Evolutionary conservation across 768 basidiomycete species (phyloP), one percentile per base, ranked within the genome.

Genomic region (Tylopilus sp.): DNA sequence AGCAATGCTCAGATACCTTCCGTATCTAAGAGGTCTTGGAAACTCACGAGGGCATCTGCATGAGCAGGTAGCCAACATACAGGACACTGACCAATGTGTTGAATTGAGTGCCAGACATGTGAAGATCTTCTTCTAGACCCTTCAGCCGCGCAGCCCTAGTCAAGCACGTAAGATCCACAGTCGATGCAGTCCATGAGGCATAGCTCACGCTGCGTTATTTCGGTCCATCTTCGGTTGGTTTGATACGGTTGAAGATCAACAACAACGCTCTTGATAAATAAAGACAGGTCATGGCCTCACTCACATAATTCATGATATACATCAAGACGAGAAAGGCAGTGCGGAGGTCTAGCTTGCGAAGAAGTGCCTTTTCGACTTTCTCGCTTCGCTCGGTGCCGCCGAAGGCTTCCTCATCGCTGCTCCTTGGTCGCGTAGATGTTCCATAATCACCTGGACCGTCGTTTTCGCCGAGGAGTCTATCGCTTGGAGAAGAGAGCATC

Each of bases 41-140:
- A 31, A 68, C 82, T 60, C 55, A 84, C 81, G 83, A 85, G 20
- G 85, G 85, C 47, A 85, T 76, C 63, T 89, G 86, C 83, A 86
- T 88, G 22, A 86, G 67, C 51, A 83, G 81, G 59, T 88, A 88
- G 23, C 84, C 84, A 40, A 84, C 75, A 57, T 83, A 85, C 44
- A 85, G 74, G 53, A 86, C 78, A 23, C 83, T 82, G 20, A 89
- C 69, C 15, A 88, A 65, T 0, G 85, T 85, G 10, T 83, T 77
- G 61, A 87, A 90, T 58, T 88, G 73, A 50, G 73, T 69, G 17
- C 78, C 81, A 47, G 76, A 70, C 28, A 88, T 75, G 22, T 77
- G 65, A 13, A 89, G 73, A 63, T 88, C 86, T 50, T 73, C 69
- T 61, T 86, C 83, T 50, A 88, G 81, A 1, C 87, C 87, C 39